Evolutionary conservation across 1,284 basidiomycete species (phyloP).

Genomic region (Moniliophthora roreri): DNA sequence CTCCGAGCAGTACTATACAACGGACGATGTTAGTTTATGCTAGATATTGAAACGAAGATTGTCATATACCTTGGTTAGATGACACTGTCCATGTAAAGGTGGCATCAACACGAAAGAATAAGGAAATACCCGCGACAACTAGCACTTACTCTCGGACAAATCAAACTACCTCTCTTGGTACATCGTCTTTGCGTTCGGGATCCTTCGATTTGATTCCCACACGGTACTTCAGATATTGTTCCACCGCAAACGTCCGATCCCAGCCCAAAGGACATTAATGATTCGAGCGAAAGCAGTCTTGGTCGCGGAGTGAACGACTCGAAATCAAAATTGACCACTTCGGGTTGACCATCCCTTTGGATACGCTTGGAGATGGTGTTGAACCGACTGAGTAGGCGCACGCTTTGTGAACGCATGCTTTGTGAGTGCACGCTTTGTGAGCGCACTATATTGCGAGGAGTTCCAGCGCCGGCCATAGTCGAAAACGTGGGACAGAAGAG

Average conservation of each 20-base stretch:
- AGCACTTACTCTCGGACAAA: conserved; percentile 15
- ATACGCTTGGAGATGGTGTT: too few species aligned
- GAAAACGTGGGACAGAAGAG: too few species aligned
- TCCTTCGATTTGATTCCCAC: conserved; percentile 13
- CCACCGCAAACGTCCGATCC: conserved; percentile 14
- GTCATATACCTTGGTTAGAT: conserved; percentile 13
- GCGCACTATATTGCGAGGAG: too few species aligned
- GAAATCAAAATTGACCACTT: too few species aligned
- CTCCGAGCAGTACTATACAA: conserved; percentile 16
- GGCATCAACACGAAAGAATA: not conserved
- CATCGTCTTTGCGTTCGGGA: conserved; percentile 5
- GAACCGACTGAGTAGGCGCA: too few species aligned
- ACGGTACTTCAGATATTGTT: conserved; percentile 10
- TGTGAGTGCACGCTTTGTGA: not conserved
- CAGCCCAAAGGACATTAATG: conserved; percentile 15
- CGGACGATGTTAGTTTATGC: not conserved
- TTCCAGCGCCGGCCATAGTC: too few species aligned
- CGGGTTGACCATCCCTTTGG: too few species aligned
- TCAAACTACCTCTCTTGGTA: conserved; percentile 8
- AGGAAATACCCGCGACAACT: not conserved
- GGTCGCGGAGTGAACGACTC: not conserved
- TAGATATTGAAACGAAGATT: not conserved
- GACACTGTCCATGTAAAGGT: conserved; percentile 9
- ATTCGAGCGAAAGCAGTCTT: conserved; percentile 15
- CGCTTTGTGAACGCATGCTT: not conserved